Percentiles rank a stretch among this genome's conserved stretches.
phyloP scores from a whole-genome alignment of 1,284 basidiomycete species.

The Irpex sp. region DNA sequence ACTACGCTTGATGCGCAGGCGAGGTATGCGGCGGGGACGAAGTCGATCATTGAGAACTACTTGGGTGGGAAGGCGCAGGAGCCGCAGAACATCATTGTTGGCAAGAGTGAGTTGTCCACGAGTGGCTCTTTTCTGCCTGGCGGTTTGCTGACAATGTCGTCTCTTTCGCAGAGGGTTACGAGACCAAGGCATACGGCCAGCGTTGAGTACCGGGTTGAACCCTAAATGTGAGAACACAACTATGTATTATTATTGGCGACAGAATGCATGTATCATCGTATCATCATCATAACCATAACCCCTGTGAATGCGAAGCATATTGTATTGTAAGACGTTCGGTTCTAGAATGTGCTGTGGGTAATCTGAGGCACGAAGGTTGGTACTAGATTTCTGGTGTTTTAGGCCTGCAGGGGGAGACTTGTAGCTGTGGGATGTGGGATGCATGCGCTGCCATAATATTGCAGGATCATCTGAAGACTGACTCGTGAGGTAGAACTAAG shows the following conservation, averaged over 20 bases:
- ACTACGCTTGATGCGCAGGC: slow-evolving; percentile 90
- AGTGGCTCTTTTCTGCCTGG: not conserved
- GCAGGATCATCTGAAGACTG: too few species aligned
- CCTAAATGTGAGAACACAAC: not conserved
- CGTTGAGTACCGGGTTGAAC: slow-evolving; percentile 10
- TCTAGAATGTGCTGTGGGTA: too few species aligned
- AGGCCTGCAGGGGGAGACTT: too few species aligned
- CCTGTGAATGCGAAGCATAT: not conserved
- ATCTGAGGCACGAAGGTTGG: too few species aligned
- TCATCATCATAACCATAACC: too few species aligned
- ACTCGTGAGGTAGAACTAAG: too few species aligned
- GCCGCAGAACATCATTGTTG: slow-evolving; percentile 70
- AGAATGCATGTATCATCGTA: not conserved
- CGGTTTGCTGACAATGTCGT: slow-evolving; percentile 37
- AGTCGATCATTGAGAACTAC: slow-evolving; percentile 80
- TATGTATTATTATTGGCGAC: not conserved
- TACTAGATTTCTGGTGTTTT: too few species aligned
- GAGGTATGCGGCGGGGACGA: slow-evolving; percentile 81
- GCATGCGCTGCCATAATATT: too few species aligned
- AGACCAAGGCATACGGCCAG: slow-evolving; percentile 17
- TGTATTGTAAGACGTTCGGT: not conserved
- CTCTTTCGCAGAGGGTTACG: slow-evolving; percentile 11
- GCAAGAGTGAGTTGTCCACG: slow-evolving; percentile 10
- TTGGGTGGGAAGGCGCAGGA: slow-evolving; percentile 64
- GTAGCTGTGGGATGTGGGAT: too few species aligned